Percentiles rank a stretch among this genome's conserved stretches.
Conservation (phyloP, 306 rosid species). For the Sophora flavescens region DNA sequence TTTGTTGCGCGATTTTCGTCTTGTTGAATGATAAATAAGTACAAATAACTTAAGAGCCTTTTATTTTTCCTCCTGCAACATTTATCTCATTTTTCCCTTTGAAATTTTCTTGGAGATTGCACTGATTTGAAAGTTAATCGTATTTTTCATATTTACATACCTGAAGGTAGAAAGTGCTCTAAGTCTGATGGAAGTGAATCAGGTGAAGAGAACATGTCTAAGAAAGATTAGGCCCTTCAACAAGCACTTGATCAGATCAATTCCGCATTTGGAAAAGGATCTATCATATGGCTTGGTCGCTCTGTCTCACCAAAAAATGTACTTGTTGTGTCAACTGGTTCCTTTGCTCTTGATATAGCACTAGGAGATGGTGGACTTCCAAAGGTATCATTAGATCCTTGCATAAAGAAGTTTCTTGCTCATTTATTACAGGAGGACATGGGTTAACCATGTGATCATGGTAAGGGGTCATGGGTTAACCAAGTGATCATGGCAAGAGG, state of each 20-base stretch:
- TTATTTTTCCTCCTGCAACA: background rate
- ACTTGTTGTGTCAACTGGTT: slow-evolving; percentile 88
- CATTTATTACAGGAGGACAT: slow-evolving; percentile 31
- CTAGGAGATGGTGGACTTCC: slow-evolving; percentile 92
- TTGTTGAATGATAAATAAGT: background rate
- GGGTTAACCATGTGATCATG: too few relatives aligned
- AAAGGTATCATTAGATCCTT: slow-evolving; percentile 65
- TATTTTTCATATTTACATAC: slow-evolving; percentile 22
- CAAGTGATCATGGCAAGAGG: too few relatives aligned
- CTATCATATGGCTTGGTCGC: slow-evolving; percentile 97
- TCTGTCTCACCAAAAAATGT: slow-evolving; percentile 55
- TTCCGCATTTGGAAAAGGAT: slow-evolving; percentile 85
- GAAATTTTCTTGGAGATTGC: slow-evolving; percentile 7
- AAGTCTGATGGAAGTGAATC: slow-evolving; percentile 83
- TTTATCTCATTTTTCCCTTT: slow-evolving; percentile 7
- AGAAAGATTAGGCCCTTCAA: slow-evolving; percentile 82
- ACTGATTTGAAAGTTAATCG: slow-evolving; percentile 27
- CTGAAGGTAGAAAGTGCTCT: slow-evolving; percentile 67
- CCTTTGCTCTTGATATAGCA: slow-evolving; percentile 82
- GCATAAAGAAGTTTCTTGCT: slow-evolving; percentile 32
- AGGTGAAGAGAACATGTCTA: slow-evolving; percentile 70
- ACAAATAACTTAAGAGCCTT: background rate
- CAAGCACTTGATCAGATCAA: slow-evolving; percentile 95
- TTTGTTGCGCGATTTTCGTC: background rate
- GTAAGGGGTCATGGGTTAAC: too few relatives aligned